Percentiles rank a stretch among this genome's conserved stretches.
Evolutionary conservation across 768 basidiomycete species (phyloP).

Genomic region (Daedalea quercina): DNA sequence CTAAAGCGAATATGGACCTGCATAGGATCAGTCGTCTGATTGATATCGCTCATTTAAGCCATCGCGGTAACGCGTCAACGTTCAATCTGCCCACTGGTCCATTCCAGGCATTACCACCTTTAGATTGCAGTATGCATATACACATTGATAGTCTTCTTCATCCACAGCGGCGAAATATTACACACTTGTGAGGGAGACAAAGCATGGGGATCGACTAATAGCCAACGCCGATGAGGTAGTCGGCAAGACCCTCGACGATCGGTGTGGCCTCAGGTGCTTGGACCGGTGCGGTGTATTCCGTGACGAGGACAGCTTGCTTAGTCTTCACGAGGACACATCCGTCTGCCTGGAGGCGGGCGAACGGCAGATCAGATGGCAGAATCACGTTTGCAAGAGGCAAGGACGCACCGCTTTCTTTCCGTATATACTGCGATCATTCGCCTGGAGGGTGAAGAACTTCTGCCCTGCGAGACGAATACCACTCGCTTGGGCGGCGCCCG

Average conservation of each 20-base stretch:
- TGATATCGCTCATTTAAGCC: too few relatives aligned
- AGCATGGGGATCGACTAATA: slow-evolving; percentile 35
- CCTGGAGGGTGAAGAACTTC: slow-evolving; percentile 71
- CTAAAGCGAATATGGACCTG: too few relatives aligned
- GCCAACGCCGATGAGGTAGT: slow-evolving; percentile 60
- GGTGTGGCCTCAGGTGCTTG: slow-evolving; percentile 62
- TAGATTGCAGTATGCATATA: slow-evolving; percentile 1
- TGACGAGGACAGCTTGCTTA: slow-evolving; percentile 77
- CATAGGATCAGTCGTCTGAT: too few relatives aligned
- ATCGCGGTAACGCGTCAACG: too few relatives aligned
- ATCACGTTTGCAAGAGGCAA: not conserved
- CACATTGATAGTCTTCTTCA: slow-evolving; percentile 3
- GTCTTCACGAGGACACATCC: slow-evolving; percentile 75
- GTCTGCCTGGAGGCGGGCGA: slow-evolving; percentile 43
- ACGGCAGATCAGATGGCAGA: not conserved
- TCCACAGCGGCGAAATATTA: not conserved
- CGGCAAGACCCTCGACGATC: slow-evolving; percentile 63
- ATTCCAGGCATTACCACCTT: too few relatives aligned
- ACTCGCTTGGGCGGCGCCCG: slow-evolving; percentile 34
- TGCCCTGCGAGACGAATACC: slow-evolving; percentile 60
- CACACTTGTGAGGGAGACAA: not conserved
- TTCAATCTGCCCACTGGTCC: too few relatives aligned
- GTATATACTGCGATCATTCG: slow-evolving; percentile 48
- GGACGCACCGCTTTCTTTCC: slow-evolving; percentile 72
- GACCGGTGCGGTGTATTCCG: slow-evolving; percentile 59